Evolutionary conservation across 176 grass and related monocot genomes (phyloP).

Genomic region (Zoysia japonica): DNA sequence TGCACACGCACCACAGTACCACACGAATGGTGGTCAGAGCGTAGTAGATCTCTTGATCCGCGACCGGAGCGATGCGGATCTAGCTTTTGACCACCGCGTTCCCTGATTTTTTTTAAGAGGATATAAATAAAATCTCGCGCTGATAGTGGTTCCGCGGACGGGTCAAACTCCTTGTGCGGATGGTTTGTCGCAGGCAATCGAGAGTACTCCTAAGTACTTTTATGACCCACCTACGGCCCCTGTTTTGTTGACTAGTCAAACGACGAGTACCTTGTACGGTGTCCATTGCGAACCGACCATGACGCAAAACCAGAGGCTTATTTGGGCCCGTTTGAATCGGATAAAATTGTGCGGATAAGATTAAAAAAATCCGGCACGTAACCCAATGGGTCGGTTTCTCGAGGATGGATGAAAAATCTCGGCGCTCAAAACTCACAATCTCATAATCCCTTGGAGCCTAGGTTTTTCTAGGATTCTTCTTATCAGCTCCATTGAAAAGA

Average conservation of each 20-base stretch:
- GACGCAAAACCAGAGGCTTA: constrained; percentile 18
- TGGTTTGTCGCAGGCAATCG: constrained; percentile 22
- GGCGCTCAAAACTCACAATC: too few relatives aligned
- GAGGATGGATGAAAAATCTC: too few relatives aligned
- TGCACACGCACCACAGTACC: constrained; percentile 2
- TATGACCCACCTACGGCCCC: constrained; percentile 33
- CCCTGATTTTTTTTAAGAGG: neutral
- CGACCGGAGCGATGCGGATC: constrained; percentile 23
- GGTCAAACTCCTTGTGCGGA: constrained; percentile 40
- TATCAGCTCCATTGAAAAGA: too few relatives aligned
- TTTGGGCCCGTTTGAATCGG: too few relatives aligned
- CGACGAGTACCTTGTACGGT: neutral
- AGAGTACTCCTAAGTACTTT: constrained; percentile 4
- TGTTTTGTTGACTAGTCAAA: constrained; percentile 32
- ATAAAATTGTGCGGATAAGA: too few relatives aligned
- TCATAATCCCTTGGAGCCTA: too few relatives aligned
- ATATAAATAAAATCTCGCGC: neutral
- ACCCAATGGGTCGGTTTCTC: too few relatives aligned
- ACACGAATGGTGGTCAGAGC: too few relatives aligned
- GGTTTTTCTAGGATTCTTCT: too few relatives aligned
- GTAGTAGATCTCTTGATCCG: constrained; percentile 15
- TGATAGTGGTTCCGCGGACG: neutral
- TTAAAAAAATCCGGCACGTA: too few relatives aligned
- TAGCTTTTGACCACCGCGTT: constrained; percentile 35
- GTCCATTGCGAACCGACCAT: neutral